phyloP scores from a whole-genome alignment of 257 asterid genomes.

The Solanum pennellii region DNA sequence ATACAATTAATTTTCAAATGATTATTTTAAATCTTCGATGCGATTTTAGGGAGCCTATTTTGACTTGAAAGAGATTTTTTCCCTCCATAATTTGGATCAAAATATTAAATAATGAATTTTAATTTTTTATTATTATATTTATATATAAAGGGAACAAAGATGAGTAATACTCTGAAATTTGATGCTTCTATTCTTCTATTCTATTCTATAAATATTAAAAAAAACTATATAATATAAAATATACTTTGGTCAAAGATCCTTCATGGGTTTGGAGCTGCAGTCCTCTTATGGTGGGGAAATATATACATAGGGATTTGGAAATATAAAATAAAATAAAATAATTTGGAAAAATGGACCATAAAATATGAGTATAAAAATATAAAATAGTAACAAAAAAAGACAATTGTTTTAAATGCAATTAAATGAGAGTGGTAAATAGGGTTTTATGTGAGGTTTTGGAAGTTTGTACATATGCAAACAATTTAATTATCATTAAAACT shows the following conservation, averaged over 20 bases:
- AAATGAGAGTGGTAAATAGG: conserved; percentile 16
- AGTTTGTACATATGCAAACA: neutral
- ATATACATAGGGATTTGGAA: conserved; percentile 33
- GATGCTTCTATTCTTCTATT: neutral
- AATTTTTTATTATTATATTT: neutral
- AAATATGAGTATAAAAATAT: neutral
- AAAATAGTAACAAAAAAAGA: neutral
- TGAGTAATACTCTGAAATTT: neutral
- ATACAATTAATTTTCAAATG: neutral
- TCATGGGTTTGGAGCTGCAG: neutral
- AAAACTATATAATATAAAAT: neutral
- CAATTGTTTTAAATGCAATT: conserved; percentile 31
- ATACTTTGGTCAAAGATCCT: conserved; percentile 18
- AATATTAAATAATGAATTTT: neutral
- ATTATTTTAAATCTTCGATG: neutral
- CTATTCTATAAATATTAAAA: neutral
- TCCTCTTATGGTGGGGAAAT: conserved; percentile 11
- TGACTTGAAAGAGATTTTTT: neutral
- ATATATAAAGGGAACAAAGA: neutral
- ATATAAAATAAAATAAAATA: neutral
- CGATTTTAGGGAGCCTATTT: neutral
- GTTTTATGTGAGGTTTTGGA: neutral
- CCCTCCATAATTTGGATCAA: neutral
- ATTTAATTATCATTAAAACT: neutral
- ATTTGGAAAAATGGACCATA: neutral